phyloP scores from a whole-genome alignment of 805 yeast species.

The Wickerhamiella qilinensis region DNA sequence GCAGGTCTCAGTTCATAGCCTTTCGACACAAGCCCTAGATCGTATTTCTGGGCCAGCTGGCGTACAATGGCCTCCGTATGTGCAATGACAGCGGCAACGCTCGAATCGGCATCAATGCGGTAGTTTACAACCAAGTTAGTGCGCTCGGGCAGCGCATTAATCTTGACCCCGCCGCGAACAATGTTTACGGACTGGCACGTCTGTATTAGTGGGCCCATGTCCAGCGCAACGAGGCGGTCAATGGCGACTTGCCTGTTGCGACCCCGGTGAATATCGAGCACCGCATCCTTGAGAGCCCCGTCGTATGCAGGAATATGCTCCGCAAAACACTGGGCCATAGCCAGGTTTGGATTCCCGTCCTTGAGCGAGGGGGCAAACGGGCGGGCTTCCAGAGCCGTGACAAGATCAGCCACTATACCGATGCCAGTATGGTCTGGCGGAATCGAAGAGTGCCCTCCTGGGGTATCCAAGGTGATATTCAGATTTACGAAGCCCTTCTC shows the following conservation, averaged over 20 bases:
- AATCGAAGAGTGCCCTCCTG: constrained; percentile 67
- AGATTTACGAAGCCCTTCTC: constrained; percentile 47
- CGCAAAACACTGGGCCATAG: constrained; percentile 46
- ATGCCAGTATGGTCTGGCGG: constrained; percentile 75
- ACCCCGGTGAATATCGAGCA: constrained; percentile 11
- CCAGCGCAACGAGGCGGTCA: constrained; percentile 3
- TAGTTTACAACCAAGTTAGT: constrained; percentile 42
- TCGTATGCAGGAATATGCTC: constrained; percentile 14
- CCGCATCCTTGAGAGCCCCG: constrained; percentile 8
- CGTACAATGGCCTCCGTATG: constrained; percentile 20
- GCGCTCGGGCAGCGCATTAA: constrained; percentile 61
- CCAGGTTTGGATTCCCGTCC: constrained; percentile 42
- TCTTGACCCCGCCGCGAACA: constrained; percentile 55
- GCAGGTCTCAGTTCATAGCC: constrained; percentile 19
- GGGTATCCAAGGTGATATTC: constrained; percentile 34
- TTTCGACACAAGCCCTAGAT: constrained; percentile 30
- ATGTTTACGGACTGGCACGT: constrained; percentile 59
- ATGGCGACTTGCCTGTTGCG: background rate
- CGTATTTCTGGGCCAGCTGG: constrained; percentile 30
- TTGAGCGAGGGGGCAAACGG: constrained; percentile 38
- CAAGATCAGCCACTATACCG: constrained; percentile 52
- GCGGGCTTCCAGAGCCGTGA: constrained; percentile 38
- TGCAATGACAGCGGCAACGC: constrained; percentile 28
- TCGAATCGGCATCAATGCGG: constrained; percentile 43
- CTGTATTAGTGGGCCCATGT: constrained; percentile 28